Conservation (phyloP, 2,329 filamentous ascomycete genomes). For the Alternaria longipes region DNA sequence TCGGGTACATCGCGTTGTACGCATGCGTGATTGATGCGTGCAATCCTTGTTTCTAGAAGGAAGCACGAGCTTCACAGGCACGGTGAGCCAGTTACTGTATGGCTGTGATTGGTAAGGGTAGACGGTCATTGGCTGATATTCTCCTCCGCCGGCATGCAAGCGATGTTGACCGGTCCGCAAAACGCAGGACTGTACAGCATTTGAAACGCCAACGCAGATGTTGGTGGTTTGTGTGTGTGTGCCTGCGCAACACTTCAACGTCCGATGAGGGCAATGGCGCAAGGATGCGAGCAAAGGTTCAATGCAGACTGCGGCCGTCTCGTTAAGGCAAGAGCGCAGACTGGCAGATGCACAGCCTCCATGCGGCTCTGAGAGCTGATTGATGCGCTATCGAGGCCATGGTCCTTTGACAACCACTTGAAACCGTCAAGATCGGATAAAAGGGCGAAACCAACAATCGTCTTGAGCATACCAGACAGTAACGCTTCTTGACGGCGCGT, state of each 20-base stretch:
- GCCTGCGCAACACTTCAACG: neutral
- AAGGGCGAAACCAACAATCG: neutral
- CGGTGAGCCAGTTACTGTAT: no score
- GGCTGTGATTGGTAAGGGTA: no score
- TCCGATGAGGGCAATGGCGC: neutral
- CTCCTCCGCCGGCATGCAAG: no score
- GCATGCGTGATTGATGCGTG: neutral
- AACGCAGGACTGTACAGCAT: neutral
- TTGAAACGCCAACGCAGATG: neutral
- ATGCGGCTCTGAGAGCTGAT: neutral
- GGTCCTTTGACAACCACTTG: neutral
- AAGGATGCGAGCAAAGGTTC: neutral
- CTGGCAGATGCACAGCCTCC: neutral
- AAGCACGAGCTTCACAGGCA: neutral
- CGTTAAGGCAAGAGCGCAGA: neutral
- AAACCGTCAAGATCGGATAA: neutral
- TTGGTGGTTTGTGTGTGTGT: neutral
- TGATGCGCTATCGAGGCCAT: neutral
- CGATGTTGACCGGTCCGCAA: neutral
- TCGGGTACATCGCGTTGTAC: neutral
- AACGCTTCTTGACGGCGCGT: neutral
- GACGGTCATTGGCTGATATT: no score
- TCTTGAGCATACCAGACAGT: neutral
- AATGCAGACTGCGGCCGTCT: neutral
- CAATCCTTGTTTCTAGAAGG: neutral